phyloP scores from a whole-genome alignment of 768 basidiomycete species.

The Suillus clintonianus region DNA sequence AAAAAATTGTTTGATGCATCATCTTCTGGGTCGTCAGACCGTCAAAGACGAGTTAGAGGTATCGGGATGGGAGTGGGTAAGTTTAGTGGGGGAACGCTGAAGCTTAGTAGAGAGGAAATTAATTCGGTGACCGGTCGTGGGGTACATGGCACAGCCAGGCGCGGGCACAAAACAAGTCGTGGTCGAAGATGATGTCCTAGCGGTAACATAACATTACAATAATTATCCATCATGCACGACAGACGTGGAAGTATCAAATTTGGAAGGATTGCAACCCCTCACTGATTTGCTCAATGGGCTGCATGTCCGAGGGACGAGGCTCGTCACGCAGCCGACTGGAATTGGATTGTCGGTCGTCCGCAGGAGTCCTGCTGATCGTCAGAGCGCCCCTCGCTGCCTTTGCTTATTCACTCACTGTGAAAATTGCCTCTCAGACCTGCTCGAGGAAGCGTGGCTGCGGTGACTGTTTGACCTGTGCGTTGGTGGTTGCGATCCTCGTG shows the following conservation, averaged over 20 bases:
- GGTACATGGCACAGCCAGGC: background rate
- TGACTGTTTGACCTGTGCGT: constrained; percentile 22
- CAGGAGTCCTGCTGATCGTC: constrained; percentile 14
- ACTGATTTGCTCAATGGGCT: constrained; percentile 21
- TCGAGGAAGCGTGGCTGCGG: constrained; percentile 17
- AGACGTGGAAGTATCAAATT: constrained; percentile 14
- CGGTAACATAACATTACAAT: background rate
- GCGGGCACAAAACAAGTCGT: background rate
- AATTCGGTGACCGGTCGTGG: constrained; percentile 31
- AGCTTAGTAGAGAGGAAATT: constrained; percentile 65
- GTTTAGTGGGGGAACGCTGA: constrained; percentile 69
- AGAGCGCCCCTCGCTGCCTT: background rate
- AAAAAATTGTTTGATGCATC: constrained; percentile 63
- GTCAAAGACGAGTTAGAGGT: constrained; percentile 60
- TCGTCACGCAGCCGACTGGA: constrained; percentile 17
- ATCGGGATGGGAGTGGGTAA: constrained; percentile 79
- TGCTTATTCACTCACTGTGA: constrained; percentile 17
- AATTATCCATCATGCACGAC: background rate
- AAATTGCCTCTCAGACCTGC: constrained; percentile 16
- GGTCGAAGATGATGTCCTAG: constrained; percentile 9
- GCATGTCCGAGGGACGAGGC: constrained; percentile 16
- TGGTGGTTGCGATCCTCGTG: constrained; percentile 22
- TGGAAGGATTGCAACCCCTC: constrained; percentile 22
- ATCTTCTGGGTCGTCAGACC: constrained; percentile 20
- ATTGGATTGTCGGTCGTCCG: constrained; percentile 28